These are phyloP conservation scores for Baorangia bicolor DNA, from an alignment of 768 basidiomycete genomes.

Conservation along the genomic window DNA sequence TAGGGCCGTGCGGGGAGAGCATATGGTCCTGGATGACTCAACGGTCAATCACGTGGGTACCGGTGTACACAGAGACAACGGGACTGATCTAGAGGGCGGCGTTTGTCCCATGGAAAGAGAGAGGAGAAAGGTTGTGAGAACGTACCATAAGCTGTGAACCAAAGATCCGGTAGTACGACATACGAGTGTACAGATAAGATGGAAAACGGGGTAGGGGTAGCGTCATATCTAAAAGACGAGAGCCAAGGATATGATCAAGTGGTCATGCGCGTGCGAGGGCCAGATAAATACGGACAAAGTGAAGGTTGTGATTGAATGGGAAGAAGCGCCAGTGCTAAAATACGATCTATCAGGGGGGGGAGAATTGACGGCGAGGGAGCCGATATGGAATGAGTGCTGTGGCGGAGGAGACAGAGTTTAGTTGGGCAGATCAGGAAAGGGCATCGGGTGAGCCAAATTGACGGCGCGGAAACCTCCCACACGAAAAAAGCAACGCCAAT, in stretches of 20 bases:
- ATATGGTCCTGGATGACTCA: background rate
- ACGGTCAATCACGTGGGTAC: background rate
- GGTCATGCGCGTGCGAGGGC: background rate
- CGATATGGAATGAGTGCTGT: background rate
- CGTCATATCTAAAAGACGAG: background rate
- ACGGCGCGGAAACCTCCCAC: background rate
- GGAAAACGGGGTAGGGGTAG: background rate
- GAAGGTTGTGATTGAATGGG: constrained; percentile 1
- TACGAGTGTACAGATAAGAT: background rate
- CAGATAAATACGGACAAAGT: background rate
- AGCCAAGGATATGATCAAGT: background rate
- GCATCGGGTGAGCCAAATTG: background rate
- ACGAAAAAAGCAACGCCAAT: constrained; percentile 23
- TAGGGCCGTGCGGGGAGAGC: background rate
- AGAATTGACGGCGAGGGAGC: background rate
- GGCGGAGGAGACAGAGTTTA: background rate
- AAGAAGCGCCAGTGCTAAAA: constrained; percentile 4
- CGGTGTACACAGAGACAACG: background rate
- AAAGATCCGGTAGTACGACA: background rate
- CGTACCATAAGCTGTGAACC: background rate
- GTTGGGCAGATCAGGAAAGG: background rate
- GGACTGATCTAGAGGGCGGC: background rate
- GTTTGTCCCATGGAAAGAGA: background rate
- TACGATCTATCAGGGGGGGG: background rate
- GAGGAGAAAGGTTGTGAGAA: too few relatives aligned